These are phyloP conservation scores for Castanospermum australe DNA, from an alignment of 306 rosid genomes.

Conservation along the genomic window DNA sequence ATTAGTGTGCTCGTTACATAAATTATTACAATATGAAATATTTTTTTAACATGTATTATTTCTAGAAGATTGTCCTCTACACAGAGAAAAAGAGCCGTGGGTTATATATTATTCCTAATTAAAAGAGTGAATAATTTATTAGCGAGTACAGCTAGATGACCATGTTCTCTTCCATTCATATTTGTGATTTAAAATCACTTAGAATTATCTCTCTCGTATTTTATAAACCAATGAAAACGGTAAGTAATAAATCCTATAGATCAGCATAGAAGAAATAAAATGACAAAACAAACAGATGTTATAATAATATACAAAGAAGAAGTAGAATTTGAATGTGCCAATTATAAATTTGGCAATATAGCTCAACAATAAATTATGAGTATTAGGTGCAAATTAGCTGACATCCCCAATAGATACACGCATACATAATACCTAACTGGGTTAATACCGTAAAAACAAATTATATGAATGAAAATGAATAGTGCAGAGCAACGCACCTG, in stretches of 20 bases:
- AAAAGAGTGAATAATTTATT: neutral
- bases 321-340: neutral
- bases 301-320: neutral
- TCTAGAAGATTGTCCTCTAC: neutral
- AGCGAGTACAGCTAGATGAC: slow-evolving; percentile 8
- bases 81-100: slow-evolving; percentile 44
- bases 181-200: neutral
- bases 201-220: neutral
- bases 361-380: neutral
- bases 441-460: too few relatives aligned
- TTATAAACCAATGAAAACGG: neutral
- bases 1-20: neutral
- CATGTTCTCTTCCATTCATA: neutral
- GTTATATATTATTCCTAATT: slow-evolving; percentile 20
- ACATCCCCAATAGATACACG: neutral
- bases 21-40: neutral
- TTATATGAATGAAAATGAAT: neutral
- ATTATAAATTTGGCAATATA: neutral
- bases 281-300: neutral
- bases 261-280: too few relatives aligned
- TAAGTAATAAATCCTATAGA: neutral
- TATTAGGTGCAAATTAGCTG: neutral
- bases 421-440: neutral
- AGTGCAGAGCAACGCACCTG: slow-evolving; percentile 12
- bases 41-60: neutral